These are phyloP conservation scores for Paracoccidioides lutzii DNA, from an alignment of 2,329 filamentous ascomycete species.

Conservation along the genomic window DNA sequence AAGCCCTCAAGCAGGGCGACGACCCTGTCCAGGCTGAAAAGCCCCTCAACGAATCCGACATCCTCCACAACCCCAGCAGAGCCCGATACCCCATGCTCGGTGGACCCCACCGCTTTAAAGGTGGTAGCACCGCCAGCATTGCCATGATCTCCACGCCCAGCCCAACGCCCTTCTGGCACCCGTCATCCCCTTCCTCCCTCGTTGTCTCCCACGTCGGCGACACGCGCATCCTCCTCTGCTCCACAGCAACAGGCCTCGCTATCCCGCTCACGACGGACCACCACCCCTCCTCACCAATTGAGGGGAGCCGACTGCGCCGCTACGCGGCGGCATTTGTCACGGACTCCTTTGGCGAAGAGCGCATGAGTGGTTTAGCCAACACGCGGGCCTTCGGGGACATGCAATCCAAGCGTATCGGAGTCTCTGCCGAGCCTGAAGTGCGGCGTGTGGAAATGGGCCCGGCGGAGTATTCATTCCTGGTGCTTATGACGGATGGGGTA, in stretches of 20 bases:
- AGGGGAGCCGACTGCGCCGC: conserved; percentile 69
- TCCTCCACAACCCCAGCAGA: conserved; percentile 53
- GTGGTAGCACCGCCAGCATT: conserved; percentile 82
- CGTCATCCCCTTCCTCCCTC: conserved; percentile 68
- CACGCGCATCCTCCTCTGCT: conserved; percentile 78
- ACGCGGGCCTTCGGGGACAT: conserved; percentile 91
- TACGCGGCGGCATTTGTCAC: conserved; percentile 82
- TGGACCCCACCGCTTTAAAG: conserved; percentile 68
- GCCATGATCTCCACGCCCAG: conserved; percentile 87
- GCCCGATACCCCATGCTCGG: conserved; percentile 46
- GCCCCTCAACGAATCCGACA: conserved; percentile 73
- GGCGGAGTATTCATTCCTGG: conserved; percentile 78
- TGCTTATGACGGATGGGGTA: conserved; percentile 79
- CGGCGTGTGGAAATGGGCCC: conserved; percentile 64
- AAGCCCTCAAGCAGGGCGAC: conserved; percentile 66
- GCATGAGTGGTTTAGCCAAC: conserved; percentile 85
- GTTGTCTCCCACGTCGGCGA: conserved; percentile 87
- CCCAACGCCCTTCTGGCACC: conserved; percentile 89
- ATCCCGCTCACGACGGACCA: conserved; percentile 80
- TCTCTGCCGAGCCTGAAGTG: conserved; percentile 87
- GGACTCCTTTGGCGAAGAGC: conserved; percentile 94
- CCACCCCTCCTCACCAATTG: conserved; percentile 75
- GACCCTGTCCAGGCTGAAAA: conserved; percentile 56
- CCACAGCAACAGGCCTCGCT: conserved; percentile 67
- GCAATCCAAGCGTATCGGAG: conserved; percentile 77